These are phyloP conservation scores for Pseudozyma thailandica DNA, from an alignment of 1,284 basidiomycete genomes.

Conservation along the genomic window DNA sequence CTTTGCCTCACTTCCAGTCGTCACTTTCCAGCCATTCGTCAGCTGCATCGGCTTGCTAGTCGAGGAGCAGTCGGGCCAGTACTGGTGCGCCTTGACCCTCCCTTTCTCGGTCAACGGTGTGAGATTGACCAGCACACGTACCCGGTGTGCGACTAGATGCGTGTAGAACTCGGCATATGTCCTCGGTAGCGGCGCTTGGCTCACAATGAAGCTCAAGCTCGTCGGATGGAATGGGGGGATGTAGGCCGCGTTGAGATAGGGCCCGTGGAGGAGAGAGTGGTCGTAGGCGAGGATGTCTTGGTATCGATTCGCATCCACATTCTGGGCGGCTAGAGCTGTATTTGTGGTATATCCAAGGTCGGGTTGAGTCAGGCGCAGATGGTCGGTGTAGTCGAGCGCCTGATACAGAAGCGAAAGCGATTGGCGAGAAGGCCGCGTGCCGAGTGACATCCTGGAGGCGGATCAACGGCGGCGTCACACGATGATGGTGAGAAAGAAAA, in stretches of 20 bases:
- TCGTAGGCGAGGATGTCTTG: slow-evolving; percentile 50
- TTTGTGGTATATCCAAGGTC: slow-evolving; percentile 26
- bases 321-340: background rate
- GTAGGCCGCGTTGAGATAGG: slow-evolving; percentile 58
- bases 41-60: slow-evolving; percentile 10
- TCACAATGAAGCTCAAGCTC: slow-evolving; percentile 81
- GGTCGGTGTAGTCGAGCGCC: slow-evolving; percentile 28
- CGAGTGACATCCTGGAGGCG: slow-evolving; percentile 37
- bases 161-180: slow-evolving; percentile 86
- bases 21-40: slow-evolving; percentile 21
- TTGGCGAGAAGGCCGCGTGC: slow-evolving; percentile 4
- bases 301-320: slow-evolving; percentile 33
- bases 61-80: slow-evolving; percentile 49
- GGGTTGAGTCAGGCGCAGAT: slow-evolving; percentile 22
- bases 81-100: slow-evolving; percentile 58
- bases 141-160: slow-evolving; percentile 36
- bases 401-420: slow-evolving; percentile 25
- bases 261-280: slow-evolving; percentile 48
- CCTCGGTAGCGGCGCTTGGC: slow-evolving; percentile 90
- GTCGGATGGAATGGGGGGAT: slow-evolving; percentile 46
- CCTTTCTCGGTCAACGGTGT: slow-evolving; percentile 58
- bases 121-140: slow-evolving; percentile 60
- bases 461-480: too few relatives aligned
- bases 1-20: background rate
- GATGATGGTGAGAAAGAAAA: too few relatives aligned